Base-by-base conservation (phyloP, 2,329 filamentous ascomycete genomes). In the Ilyonectria sp. region DNA sequence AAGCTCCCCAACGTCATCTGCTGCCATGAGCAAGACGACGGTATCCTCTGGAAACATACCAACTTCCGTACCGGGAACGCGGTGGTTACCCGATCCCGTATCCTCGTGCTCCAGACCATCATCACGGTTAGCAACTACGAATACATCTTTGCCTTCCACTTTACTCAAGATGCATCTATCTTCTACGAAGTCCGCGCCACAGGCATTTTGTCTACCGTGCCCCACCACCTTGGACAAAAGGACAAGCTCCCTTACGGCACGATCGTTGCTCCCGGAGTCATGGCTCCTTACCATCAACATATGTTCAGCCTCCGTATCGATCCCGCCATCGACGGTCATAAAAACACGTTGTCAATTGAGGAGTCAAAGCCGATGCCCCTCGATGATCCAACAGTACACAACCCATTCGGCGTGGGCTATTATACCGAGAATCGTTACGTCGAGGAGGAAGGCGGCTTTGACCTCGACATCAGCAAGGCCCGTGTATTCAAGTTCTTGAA, bases 281-380 rank as follows among this genome's bases (percentile, higher is more conserved):
- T 92, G 6, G 91, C 90, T 0, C 88, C 89, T 23, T 90, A 92
- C 75, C 90, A 93, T 67, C 91, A 93, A 74, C 90, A 93, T 77
- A 83, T 93, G 43, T 92, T 93, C 75, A 86, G 83, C n/a, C 76
- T 90, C 33, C 85, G 90, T 0, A 87, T 92, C n/a, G 90, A 93
- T 71, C 89, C 90, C 0, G 87, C 88, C 2, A 82, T 92, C 46
- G 89, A 92, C 71, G 89, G 89, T 23, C 23, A 7, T 21, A 47
- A 47, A 10, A 47, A 47, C 8, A 0, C 26, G 81, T 86, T 71
- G 75, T 78, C 1, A 92, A 91, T 76, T 0, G 80, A 84, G 29
- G 82, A 84, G 43, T 78, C 79, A 1, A 70, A 77, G 7, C 54
- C 82, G 0, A 81, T 90, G 73, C 84, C 86, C 0, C 78, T 84